Conservation (phyloP, 345 rosid genomes). For the Eucalyptus curtisii region DNA sequence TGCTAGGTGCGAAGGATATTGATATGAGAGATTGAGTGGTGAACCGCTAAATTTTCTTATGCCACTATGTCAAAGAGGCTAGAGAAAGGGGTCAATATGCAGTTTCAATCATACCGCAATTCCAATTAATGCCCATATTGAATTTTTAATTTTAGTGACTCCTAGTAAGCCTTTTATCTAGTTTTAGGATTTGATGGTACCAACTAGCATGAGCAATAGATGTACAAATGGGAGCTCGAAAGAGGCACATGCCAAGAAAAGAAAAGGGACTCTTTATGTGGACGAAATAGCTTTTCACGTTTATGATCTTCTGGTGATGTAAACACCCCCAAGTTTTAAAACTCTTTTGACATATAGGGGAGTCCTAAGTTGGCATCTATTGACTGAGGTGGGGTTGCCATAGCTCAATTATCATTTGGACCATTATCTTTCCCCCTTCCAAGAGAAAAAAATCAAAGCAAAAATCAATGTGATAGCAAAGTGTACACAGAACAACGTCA, state of each 20-base stretch:
- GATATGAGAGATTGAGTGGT: neutral
- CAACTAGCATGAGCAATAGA: neutral
- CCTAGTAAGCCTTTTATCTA: neutral
- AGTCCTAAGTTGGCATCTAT: neutral
- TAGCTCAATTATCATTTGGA: neutral
- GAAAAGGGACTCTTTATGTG: neutral
- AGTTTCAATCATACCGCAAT: neutral
- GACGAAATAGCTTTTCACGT: neutral
- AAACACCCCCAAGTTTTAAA: neutral
- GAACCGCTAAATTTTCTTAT: rapidly evolving
- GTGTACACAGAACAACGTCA: neutral
- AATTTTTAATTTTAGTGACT: neutral
- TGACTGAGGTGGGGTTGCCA: constrained; percentile 5
- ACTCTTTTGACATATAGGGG: neutral
- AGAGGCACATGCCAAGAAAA: neutral
- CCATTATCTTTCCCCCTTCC: neutral
- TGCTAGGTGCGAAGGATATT: neutral
- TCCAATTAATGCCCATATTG: neutral
- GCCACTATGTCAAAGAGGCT: neutral
- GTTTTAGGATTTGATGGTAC: neutral
- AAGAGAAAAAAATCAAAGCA: neutral
- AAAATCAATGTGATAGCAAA: neutral
- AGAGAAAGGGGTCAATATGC: neutral
- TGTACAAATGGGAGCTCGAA: neutral
- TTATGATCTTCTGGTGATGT: constrained; percentile 2